Evolutionary conservation across 371 early-diverging fungal species (phyloP).

Genomic region (Vavraia culicis): DNA sequence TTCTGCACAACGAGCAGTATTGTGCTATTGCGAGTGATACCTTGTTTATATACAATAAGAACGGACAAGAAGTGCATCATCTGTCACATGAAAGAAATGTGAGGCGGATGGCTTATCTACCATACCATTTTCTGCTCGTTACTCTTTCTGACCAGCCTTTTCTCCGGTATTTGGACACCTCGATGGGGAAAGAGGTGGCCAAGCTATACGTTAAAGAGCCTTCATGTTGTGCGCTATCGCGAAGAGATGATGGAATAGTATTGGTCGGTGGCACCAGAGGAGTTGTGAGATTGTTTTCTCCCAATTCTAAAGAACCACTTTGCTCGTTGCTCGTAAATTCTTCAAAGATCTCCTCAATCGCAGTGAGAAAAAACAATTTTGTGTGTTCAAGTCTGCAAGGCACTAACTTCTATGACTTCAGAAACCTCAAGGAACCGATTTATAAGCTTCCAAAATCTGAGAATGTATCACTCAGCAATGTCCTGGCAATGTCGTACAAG

Average conservation of each 20-base stretch:
- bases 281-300: slow-evolving; percentile 73
- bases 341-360: slow-evolving; percentile 58
- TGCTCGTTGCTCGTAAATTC: slow-evolving; percentile 75
- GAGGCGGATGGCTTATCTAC: slow-evolving; percentile 63
- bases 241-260: slow-evolving; percentile 73
- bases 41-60: slow-evolving; percentile 73
- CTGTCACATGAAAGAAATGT: slow-evolving; percentile 58
- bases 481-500: slow-evolving; percentile 63
- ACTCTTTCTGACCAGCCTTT: slow-evolving; percentile 49
- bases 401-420: slow-evolving; percentile 71
- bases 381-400: too few species aligned
- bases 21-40: slow-evolving; percentile 77
- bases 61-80: slow-evolving; percentile 71
- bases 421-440: slow-evolving; percentile 50
- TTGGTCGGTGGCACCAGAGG: slow-evolving; percentile 72
- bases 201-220: slow-evolving; percentile 46
- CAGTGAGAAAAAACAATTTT: slow-evolving; percentile 59
- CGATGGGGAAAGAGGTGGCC: slow-evolving; percentile 63
- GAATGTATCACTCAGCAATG: slow-evolving; percentile 56
- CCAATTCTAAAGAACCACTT: slow-evolving; percentile 53
- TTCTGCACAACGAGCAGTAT: slow-evolving; percentile 69
- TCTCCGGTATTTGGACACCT: slow-evolving; percentile 75
- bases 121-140: slow-evolving; percentile 73
- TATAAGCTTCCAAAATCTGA: slow-evolving; percentile 53
- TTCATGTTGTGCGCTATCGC: too few species aligned